These are phyloP conservation scores for Vickermania ingenoplastis DNA, from an alignment of 208 protist species.

Conservation along the genomic window DNA sequence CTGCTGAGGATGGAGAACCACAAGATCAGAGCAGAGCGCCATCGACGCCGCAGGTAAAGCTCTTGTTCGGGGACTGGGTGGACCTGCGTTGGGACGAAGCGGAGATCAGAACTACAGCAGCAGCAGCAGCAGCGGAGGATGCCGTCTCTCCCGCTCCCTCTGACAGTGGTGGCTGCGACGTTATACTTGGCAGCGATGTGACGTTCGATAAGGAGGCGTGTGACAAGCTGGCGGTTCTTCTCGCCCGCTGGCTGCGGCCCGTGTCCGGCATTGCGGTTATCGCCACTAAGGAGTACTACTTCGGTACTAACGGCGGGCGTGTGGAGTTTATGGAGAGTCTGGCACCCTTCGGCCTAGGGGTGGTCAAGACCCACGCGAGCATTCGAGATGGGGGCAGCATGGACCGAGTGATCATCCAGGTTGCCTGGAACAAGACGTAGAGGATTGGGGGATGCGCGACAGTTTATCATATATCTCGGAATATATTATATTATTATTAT, in stretches of 20 bases:
- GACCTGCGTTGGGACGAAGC: constrained; percentile 22
- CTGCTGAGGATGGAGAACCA: not conserved
- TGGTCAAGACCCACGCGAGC: constrained; percentile 22
- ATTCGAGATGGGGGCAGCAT: constrained; percentile 48
- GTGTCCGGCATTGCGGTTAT: constrained; percentile 41
- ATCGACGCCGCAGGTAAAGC: constrained; percentile 19
- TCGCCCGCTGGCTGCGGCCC: constrained; percentile 50
- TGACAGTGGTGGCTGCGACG: constrained; percentile 15
- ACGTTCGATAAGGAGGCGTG: constrained; percentile 80
- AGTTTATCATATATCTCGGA: not conserved
- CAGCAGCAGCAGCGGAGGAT: not conserved
- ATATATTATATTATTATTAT: constrained; percentile 2
- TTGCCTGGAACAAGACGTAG: constrained; percentile 16
- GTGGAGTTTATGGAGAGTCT: constrained; percentile 39
- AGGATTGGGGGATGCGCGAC: not conserved
- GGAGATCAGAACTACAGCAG: not conserved
- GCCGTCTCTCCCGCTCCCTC: not conserved
- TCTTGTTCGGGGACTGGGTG: constrained; percentile 75
- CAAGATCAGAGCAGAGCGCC: not conserved
- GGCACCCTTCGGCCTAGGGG: constrained; percentile 18
- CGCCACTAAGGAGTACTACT: constrained; percentile 86
- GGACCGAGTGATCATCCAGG: constrained; percentile 48
- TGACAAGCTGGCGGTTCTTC: constrained; percentile 49
- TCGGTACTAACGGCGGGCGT: constrained; percentile 75
- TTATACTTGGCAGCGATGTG: constrained; percentile 75